Evolutionary conservation across 2,329 filamentous ascomycete genomes (phyloP), one percentile per base, ranked within the genome.

Genomic region (Alternaria ethzedia): DNA sequence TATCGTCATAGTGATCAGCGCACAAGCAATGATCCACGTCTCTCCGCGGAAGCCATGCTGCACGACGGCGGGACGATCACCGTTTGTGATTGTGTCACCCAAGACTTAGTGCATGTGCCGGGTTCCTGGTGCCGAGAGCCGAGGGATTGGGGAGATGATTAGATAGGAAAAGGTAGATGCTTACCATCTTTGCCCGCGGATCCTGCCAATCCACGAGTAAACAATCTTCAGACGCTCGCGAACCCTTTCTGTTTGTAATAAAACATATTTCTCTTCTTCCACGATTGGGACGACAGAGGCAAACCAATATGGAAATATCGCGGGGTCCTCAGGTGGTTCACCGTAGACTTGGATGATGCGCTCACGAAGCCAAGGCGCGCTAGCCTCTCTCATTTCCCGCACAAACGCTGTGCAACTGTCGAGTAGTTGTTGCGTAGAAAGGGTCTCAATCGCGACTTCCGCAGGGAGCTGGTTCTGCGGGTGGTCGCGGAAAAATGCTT

Each of bases 301-400:
- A 69, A 97, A 91, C 94, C 94, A 97, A 86, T 94, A 97, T 0
- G 94, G 92, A 69, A 97, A 96, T 1, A 88, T 78, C 4, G 89
- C 89, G 1, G 93, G 89, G 72, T 97, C 92, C 15, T 87, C 83
- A 0, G 93, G 94, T 20, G 90, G 90, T 61, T 91, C 88, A 12
- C 94, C 94, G 68, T 95, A 96, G 6, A 91, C 89, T 30, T 88
- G 82, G 28, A 94, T 82, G 32, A 94, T 89, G 9, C 90, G 87
- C 44, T 89, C 86, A 59, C 91, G 88, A 26, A 96, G 83, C 93
- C 93, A 97, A 0, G 87, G 86, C 0, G 90, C 91, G 61, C 90
- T 91, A 57, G 88, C 83, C 6, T 85, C 84, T 57, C 88, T 86
- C 87, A 93, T 94, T 51, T 86, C 86, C 17, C 82, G 81, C 41